A percentile compares a stretch with the other conserved stretches of the same genome.
Conservation (phyloP, 257 asterid species). For the Schizonepeta tenuifolia region DNA sequence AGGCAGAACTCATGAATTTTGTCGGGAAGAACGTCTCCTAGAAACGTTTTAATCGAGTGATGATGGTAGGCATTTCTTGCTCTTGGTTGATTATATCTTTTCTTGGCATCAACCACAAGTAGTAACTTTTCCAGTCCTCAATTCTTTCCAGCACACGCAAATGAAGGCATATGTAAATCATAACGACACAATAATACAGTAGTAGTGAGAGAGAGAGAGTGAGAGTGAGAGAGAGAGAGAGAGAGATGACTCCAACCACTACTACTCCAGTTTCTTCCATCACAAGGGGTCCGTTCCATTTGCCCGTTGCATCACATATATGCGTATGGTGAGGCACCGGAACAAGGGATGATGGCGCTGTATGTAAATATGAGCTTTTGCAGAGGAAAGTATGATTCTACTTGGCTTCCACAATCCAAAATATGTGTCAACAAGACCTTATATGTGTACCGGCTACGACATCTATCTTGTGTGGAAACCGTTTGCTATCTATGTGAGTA, state of each 20-base stretch:
- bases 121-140: neutral
- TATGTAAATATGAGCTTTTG: too few relatives aligned
- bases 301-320: neutral
- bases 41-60: neutral
- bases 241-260: too few relatives aligned
- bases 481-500: conserved; percentile 79
- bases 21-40: conserved; percentile 51
- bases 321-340: too few relatives aligned
- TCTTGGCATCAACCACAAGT: neutral
- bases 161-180: neutral
- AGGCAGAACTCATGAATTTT: conserved; percentile 65
- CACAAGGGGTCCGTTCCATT: too few relatives aligned
- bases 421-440: conserved; percentile 60
- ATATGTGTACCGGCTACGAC: conserved; percentile 93
- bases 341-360: too few relatives aligned
- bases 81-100: neutral
- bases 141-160: neutral
- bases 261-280: too few relatives aligned
- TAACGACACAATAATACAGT: too few relatives aligned
- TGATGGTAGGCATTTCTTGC: neutral
- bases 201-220: too few relatives aligned
- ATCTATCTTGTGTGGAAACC: conserved; percentile 97
- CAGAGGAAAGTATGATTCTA: too few relatives aligned
- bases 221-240: too few relatives aligned
- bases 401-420: neutral